phyloP scores from a whole-genome alignment of 75 land plant species.

The Pinus albicaulis region DNA sequence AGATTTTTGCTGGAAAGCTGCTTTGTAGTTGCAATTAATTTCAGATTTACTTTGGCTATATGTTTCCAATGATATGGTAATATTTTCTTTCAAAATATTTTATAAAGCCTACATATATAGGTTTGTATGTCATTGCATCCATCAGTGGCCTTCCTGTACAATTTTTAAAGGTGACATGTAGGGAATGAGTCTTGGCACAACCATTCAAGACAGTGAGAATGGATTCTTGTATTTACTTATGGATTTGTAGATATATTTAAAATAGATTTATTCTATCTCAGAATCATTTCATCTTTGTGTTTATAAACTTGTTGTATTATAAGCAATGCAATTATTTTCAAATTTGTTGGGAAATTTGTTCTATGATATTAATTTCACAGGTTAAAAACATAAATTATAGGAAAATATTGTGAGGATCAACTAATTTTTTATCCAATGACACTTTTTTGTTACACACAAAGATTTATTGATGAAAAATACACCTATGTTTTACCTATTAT shows the following conservation, averaged over 20 bases:
- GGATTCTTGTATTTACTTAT: not conserved
- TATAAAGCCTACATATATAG: not conserved
- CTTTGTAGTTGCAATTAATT: not conserved
- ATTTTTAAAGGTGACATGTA: not conserved
- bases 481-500: not conserved
- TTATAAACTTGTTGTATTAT: not conserved
- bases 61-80: not conserved
- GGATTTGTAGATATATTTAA: slow-evolving; percentile 1
- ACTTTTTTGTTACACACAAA: not conserved
- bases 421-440: not conserved
- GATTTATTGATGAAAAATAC: not conserved
- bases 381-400: not conserved
- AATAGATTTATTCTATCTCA: not conserved
- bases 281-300: not conserved
- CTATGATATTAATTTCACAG: slow-evolving; percentile 1
- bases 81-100: not conserved
- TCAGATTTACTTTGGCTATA: not conserved
- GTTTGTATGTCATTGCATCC: not conserved
- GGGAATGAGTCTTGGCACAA: slow-evolving; percentile 1
- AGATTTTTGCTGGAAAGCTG: slow-evolving; percentile 3
- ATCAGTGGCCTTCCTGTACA: not conserved
- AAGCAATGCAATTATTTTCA: not conserved
- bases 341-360: not conserved
- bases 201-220: not conserved
- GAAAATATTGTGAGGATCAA: not conserved